Conservation (phyloP, 306 rosid species). For the Gynostemma pentaphyllum region DNA sequence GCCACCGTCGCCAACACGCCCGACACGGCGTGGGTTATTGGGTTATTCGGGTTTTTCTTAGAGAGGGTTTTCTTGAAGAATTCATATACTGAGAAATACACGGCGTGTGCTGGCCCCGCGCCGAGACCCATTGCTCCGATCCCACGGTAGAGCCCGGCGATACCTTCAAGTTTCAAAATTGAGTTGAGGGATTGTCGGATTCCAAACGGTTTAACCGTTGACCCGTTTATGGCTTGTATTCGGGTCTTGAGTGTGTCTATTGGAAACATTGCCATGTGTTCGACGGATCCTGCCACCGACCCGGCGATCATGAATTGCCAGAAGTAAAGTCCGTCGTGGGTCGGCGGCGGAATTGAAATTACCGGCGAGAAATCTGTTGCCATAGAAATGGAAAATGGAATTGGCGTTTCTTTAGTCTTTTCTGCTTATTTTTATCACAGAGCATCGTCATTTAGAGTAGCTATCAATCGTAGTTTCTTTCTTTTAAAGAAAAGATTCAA, state of each 20-base stretch:
- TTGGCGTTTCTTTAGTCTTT: background rate
- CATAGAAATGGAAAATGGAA: too few species aligned
- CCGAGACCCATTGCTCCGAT: slow-evolving; percentile 87
- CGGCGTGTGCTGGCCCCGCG: slow-evolving; percentile 92
- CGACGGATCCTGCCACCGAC: slow-evolving; percentile 61
- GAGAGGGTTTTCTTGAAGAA: slow-evolving; percentile 43
- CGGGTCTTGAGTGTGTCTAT: slow-evolving; percentile 84
- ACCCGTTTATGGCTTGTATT: slow-evolving; percentile 54
- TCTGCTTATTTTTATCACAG: background rate
- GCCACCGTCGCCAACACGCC: slow-evolving; percentile 72
- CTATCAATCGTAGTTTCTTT: background rate
- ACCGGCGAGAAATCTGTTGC: slow-evolving; percentile 50
- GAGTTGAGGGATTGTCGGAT: slow-evolving; percentile 57
- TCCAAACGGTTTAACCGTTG: slow-evolving; percentile 40
- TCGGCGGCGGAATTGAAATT: slow-evolving; percentile 15
- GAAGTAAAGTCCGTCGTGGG: slow-evolving; percentile 70
- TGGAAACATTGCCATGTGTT: slow-evolving; percentile 91
- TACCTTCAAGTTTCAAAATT: slow-evolving; percentile 58
- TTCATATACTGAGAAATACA: slow-evolving; percentile 71
- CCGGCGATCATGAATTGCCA: slow-evolving; percentile 88
- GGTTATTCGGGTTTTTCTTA: slow-evolving; percentile 28
- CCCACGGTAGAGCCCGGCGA: slow-evolving; percentile 59
- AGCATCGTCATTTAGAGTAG: background rate
- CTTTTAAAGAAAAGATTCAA: background rate
- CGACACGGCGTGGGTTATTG: slow-evolving; percentile 42